Base-by-base conservation (phyloP, 2,329 filamentous ascomycete genomes). In the Endocalyx cinctus region DNA sequence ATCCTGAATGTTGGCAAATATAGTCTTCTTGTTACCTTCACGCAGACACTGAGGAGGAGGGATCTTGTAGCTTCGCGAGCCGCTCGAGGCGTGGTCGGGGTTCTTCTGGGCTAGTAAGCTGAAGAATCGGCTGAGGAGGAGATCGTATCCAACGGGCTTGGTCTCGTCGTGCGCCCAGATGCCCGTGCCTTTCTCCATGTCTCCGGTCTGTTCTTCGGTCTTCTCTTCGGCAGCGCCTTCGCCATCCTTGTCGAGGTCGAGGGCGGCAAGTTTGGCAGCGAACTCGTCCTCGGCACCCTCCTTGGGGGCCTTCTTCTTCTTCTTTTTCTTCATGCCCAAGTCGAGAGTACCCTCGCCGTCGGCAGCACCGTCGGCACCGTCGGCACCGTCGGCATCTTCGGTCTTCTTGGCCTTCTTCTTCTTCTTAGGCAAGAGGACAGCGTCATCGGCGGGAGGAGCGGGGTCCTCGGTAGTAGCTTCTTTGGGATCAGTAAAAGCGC, bases 1-100 rank as follows among this genome's bases (percentile, higher is more conserved):
- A 62, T 98, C 92, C 61, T 87, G 80, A 58, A 98, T 92, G 72
- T 98, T 98, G 72, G 90, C 92, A 58, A 98, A 98, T 58, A 98
- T 95, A 43, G 92, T 98, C 82, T 94, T 94, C 79, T 95, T 94
- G 81, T 98, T 98, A 63, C 92, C 92, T 88, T 98, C 92, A 70
- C 92, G 89, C 59, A 97, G 80, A 70, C 92, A 97, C 72, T 98
- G 92, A 31, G 92, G 92, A 33, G 92, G 92, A 33, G 92, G 92
- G 51, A 98, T 98, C 80, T 97, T 97, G 80, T 97, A 98, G 66
- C 85, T 94, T 75, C 88, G 92, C 56, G 82, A 80, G 48, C 87
- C 87, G 60, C 81, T 86, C 43, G 86, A 84, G 46, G 90, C 83
- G 56, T 97, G 84, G 62, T 98, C 92, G 52, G 92, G 92, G 72